phyloP scores from a whole-genome alignment of 176 grass and related monocot genomes.

The Oryza punctata region DNA sequence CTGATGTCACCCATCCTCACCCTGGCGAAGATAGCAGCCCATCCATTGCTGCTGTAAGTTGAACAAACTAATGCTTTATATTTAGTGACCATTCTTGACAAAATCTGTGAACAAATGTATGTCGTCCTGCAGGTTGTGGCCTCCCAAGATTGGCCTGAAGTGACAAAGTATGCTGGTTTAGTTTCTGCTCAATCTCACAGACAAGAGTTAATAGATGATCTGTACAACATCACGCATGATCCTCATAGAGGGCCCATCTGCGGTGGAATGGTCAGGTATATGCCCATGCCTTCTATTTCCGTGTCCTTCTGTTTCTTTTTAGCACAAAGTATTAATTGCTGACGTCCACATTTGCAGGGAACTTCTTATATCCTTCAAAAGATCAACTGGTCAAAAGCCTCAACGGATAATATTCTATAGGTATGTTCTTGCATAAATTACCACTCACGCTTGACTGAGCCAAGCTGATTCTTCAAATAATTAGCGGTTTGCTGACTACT shows the following conservation, averaged over 20 bases:
- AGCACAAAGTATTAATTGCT: not conserved
- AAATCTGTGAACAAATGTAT: not conserved
- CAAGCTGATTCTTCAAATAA: not conserved
- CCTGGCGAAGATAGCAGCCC: slow-evolving; percentile 94
- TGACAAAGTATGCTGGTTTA: slow-evolving; percentile 94
- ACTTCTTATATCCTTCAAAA: slow-evolving; percentile 86
- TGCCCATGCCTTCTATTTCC: not conserved
- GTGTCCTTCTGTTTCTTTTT: not conserved
- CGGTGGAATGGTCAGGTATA: slow-evolving; percentile 86
- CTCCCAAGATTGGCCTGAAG: slow-evolving; percentile 95
- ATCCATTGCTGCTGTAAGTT: slow-evolving; percentile 83
- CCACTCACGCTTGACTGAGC: not conserved
- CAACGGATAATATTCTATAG: slow-evolving; percentile 86
- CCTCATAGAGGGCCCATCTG: slow-evolving; percentile 60
- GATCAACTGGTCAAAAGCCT: slow-evolving; percentile 71
- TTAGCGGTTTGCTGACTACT: not conserved
- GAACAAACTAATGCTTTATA: not conserved
- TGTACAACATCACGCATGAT: slow-evolving; percentile 75
- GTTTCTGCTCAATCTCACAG: slow-evolving; percentile 89
- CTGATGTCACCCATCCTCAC: slow-evolving; percentile 94
- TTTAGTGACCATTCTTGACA: not conserved
- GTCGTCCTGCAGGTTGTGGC: slow-evolving; percentile 74
- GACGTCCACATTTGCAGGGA: slow-evolving; percentile 57
- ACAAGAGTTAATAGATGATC: slow-evolving; percentile 87
- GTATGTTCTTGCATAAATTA: slow-evolving; percentile 32